phyloP scores from a whole-genome alignment of 1,139 yeast genomes.

The Taiozyma sp. region DNA sequence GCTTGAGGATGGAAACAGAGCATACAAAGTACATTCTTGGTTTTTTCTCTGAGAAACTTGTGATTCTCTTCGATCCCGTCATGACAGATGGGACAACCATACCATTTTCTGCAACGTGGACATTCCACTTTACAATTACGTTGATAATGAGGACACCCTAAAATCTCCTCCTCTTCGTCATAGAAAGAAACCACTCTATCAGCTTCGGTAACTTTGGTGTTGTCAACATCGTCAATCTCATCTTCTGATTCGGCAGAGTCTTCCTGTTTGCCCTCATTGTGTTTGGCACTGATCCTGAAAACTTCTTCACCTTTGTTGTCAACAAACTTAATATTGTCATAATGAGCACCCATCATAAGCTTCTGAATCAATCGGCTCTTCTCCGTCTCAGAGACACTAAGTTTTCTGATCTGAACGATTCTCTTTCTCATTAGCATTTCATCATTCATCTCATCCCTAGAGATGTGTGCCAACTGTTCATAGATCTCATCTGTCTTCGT shows the following conservation, averaged over 20 bases:
- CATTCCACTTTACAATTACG: conserved; percentile 85
- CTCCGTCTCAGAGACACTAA: conserved; percentile 45
- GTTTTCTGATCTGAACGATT: conserved; percentile 52
- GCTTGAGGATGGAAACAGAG: conserved; percentile 69
- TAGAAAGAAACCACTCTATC: conserved; percentile 52
- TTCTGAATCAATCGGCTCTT: conserved; percentile 64
- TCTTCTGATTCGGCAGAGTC: conserved; percentile 23
- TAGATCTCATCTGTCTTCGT: conserved; percentile 16
- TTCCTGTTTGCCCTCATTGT: conserved; percentile 16
- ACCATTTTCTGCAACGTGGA: conserved; percentile 70
- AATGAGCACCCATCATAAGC: conserved; percentile 61
- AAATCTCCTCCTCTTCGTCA: conserved; percentile 36
- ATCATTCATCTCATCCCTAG: conserved; percentile 47
- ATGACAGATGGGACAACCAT: conserved; percentile 82
- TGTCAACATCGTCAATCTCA: conserved; percentile 12
- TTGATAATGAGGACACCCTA: conserved; percentile 84
- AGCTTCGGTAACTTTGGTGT: conserved; percentile 34
- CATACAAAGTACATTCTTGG: conserved; percentile 77
- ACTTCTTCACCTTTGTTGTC: conserved; percentile 24
- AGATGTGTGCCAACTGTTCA: conserved; percentile 29
- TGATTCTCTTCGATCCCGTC: conserved; percentile 59
- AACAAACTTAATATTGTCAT: conserved; percentile 23
- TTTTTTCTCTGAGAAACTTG: conserved; percentile 56
- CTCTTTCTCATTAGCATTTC: conserved; percentile 49
- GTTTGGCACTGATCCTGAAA: conserved; percentile 14